These are phyloP conservation scores for Pseudohalonectria lignicola DNA, from an alignment of 2,329 filamentous ascomycete genomes.

Conservation along the genomic window DNA sequence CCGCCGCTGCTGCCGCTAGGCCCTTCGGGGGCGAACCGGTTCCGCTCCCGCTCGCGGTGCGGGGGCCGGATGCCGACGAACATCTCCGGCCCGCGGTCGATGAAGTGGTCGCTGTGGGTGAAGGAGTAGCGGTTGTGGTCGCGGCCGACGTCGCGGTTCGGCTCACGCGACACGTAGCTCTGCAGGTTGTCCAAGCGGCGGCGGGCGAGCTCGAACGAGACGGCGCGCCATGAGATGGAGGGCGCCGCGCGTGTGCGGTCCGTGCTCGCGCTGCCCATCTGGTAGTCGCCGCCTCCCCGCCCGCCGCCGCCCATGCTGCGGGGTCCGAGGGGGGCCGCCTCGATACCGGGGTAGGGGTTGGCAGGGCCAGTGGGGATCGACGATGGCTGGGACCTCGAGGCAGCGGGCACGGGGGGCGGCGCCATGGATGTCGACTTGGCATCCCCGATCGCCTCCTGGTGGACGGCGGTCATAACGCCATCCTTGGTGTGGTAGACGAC, in stretches of 20 bases:
- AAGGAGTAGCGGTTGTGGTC: constrained; percentile 64
- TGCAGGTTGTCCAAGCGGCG: constrained; percentile 50
- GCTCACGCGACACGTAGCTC: constrained; percentile 27
- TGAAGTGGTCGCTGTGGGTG: constrained; percentile 52
- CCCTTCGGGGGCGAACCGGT: too few relatives aligned
- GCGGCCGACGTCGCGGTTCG: constrained; percentile 28
- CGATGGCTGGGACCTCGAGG: constrained; percentile 9
- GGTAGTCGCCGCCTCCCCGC: constrained; percentile 7
- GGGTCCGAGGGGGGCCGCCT: constrained; percentile 22
- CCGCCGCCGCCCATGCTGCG: constrained; percentile 6
- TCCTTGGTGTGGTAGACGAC: constrained; percentile 52
- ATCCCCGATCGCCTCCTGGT: constrained; percentile 27
- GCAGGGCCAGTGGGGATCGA: constrained; percentile 15
- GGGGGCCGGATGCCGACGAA: constrained; percentile 54
- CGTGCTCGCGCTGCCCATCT: constrained; percentile 11
- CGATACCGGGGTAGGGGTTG: constrained; percentile 16
- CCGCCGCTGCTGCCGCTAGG: too few relatives aligned
- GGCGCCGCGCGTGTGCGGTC: constrained; percentile 29
- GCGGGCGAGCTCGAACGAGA: constrained; percentile 51
- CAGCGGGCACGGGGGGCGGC: constrained; percentile 11
- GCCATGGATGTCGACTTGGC: constrained; percentile 7
- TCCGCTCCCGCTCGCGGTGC: constrained; percentile 35
- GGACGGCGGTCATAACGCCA: constrained; percentile 35
- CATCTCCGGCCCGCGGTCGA: constrained; percentile 63
- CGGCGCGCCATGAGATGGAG: constrained; percentile 39